Evolutionary conservation across 1,284 basidiomycete genomes (phyloP).

Genomic region (Apiotrichum mycotoxinovorans): DNA sequence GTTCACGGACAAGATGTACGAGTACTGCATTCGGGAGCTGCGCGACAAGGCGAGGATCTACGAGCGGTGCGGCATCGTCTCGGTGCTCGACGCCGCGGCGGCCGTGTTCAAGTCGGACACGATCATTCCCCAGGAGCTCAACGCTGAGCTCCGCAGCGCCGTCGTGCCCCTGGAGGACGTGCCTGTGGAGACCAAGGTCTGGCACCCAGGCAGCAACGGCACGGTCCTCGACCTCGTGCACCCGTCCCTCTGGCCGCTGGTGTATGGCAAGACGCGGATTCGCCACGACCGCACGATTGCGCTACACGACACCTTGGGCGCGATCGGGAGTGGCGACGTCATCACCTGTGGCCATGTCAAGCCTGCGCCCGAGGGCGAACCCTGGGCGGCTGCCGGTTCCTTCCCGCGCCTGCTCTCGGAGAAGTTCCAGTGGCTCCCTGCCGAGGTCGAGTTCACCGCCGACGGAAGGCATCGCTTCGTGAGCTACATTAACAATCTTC

Average conservation of each 20-base stretch:
- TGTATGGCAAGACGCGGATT: conserved; percentile 14
- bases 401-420: neutral
- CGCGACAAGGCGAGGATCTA: conserved; percentile 13
- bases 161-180: conserved; percentile 9
- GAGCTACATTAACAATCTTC: conserved; percentile 16
- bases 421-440: conserved; percentile 18
- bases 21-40: conserved; percentile 10
- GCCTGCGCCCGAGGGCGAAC: neutral
- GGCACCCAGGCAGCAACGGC: conserved; percentile 14
- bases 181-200: conserved; percentile 8
- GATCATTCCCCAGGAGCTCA: neutral
- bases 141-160: neutral
- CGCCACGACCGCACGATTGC: neutral
- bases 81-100: conserved; percentile 7
- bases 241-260: conserved; percentile 15
- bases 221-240: conserved; percentile 18
- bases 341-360: neutral
- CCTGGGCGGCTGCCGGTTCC: neutral
- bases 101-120: conserved; percentile 8
- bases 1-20: conserved; percentile 12
- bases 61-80: conserved; percentile 1
- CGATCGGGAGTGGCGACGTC: conserved; percentile 3
- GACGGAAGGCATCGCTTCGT: neutral
- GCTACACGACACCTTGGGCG: neutral
- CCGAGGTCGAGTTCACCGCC: conserved; percentile 6